Base-by-base conservation (phyloP, 495 filamentous ascomycete species). In the Cercophora samala region DNA sequence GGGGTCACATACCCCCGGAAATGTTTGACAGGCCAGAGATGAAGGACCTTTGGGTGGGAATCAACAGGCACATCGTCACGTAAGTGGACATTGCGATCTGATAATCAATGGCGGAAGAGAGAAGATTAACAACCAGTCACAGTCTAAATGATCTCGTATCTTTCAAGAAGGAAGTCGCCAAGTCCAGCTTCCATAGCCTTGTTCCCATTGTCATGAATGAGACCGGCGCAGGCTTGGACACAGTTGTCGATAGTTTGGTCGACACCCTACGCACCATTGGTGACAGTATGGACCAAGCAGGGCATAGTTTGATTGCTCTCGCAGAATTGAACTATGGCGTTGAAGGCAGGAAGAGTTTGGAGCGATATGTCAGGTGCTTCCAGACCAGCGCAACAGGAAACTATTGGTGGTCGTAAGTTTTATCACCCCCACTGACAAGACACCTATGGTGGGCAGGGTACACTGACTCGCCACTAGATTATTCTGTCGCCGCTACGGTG, bases 71-170 rank as follows among this genome's bases (percentile, higher is more conserved):
- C 18, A 67, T 73, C 19, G 64, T 69, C 0, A 59, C 55, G 66
- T 70, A 56, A 46, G 68, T 46, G 5, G 2, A 13, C 15, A 6
- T 15, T 22, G 6, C 4, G 9, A 9, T 4, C 17, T 24, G 1
- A 15, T 56, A n/a, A n/a, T 24, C 6, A 2, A 56, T 24, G 22
- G n/a, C 18, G 21, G n/a, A 56, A 21, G 21, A 6, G 6, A 56
- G 2, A 23, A 56, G 2, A 23, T 9, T 71, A 15, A 72, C 69
- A 24, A 64, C 2, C 63, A 46, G 67, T 22, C 52, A 32, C 21
- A 73, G 67, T 11, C 55, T 71, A n/a, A 79, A 78, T 26, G 77
- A 79, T 60, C 21, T 78, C 1, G 37, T 77, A 1, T 78, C 77
- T 1, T 24, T 79, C 5, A 74, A 70, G 24, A 79, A 79, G 55